Percentiles rank a stretch among this genome's conserved stretches.
phyloP scores from a whole-genome alignment of 2,329 filamentous ascomycete species.

The Sclerotinia trifoliorum region DNA sequence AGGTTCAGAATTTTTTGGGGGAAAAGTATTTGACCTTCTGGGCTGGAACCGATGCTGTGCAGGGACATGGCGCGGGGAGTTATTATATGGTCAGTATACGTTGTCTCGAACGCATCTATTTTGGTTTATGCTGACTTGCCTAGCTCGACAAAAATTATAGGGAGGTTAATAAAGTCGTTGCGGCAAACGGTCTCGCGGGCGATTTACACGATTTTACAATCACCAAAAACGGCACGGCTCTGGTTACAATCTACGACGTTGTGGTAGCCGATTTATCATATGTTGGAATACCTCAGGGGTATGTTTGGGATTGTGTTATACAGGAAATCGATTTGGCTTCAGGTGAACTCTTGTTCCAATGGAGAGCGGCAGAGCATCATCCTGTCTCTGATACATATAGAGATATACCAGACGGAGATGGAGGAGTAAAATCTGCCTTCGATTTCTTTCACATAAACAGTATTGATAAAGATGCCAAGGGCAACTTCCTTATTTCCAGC shows the following conservation, averaged over 20 bases:
- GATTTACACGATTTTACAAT: slow-evolving; percentile 53
- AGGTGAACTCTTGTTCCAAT: slow-evolving; percentile 57
- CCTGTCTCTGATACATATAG: slow-evolving; percentile 44
- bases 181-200: slow-evolving; percentile 32
- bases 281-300: slow-evolving; percentile 48
- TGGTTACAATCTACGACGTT: slow-evolving; percentile 55
- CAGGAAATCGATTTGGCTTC: slow-evolving; percentile 47
- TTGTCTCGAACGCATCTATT: background rate
- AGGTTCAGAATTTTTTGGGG: slow-evolving; percentile 46
- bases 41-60: slow-evolving; percentile 48
- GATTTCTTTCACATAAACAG: slow-evolving; percentile 41
- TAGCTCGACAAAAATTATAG: slow-evolving; percentile 37
- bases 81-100: slow-evolving; percentile 47
- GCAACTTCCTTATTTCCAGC: slow-evolving; percentile 50
- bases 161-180: slow-evolving; percentile 42
- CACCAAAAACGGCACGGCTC: slow-evolving; percentile 51
- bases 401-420: slow-evolving; percentile 40
- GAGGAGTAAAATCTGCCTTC: slow-evolving; percentile 45
- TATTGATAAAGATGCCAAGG: slow-evolving; percentile 43
- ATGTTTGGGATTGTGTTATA: slow-evolving; percentile 57
- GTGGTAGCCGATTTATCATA: slow-evolving; percentile 46
- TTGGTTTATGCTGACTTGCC: slow-evolving; percentile 13
- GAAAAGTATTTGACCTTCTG: slow-evolving; percentile 50
- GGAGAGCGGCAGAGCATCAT: slow-evolving; percentile 51
- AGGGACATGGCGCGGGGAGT: slow-evolving; percentile 47